Evolutionary conservation across 164 flowering plant genomes (phyloP).

Genomic region (Tinospora cordifolia): DNA sequence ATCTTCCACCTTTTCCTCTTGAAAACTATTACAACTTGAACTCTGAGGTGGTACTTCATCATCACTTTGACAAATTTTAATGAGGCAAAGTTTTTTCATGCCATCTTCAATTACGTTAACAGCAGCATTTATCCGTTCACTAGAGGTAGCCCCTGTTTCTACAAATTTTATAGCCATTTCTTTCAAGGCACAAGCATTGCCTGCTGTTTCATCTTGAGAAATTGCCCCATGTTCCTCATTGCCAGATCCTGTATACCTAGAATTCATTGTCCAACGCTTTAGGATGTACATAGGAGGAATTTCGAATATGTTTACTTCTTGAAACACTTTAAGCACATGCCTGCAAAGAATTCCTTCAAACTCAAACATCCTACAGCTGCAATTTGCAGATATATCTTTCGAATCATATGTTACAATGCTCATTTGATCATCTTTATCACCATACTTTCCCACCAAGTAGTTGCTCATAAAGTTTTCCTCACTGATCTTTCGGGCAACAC

Average conservation of each 20-base stretch:
- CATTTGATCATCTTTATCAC: conserved; percentile 15
- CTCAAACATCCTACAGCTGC: conserved; percentile 19
- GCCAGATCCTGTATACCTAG: conserved; percentile 8
- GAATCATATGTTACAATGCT: conserved; percentile 12
- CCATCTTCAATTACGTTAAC: conserved; percentile 16
- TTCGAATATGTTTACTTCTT: conserved; percentile 13
- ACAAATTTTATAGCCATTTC: conserved; percentile 14
- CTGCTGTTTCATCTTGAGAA: conserved; percentile 9
- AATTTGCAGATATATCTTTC: conserved; percentile 9
- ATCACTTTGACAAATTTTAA: background rate
- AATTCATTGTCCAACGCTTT: conserved; percentile 20
- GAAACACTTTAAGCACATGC: conserved; percentile 19
- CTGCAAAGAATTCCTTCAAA: conserved; percentile 18
- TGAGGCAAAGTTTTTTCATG: conserved; percentile 7
- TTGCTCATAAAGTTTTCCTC: conserved; percentile 6
- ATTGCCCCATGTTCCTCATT: conserved; percentile 3
- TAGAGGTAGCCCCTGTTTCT: conserved; percentile 12
- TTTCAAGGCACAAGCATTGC: conserved; percentile 11
- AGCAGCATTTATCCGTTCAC: conserved; percentile 10
- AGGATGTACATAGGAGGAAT: conserved; percentile 14
- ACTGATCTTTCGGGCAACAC: conserved; percentile 7
- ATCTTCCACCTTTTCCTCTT: conserved; percentile 11
- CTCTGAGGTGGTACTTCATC: conserved; percentile 9
- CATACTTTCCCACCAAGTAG: conserved; percentile 16
- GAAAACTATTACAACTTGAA: conserved; percentile 7